Evolutionary conservation across 768 basidiomycete species (phyloP), one percentile per base, ranked within the genome.

Genomic region (Panaeolus cyanescens): DNA sequence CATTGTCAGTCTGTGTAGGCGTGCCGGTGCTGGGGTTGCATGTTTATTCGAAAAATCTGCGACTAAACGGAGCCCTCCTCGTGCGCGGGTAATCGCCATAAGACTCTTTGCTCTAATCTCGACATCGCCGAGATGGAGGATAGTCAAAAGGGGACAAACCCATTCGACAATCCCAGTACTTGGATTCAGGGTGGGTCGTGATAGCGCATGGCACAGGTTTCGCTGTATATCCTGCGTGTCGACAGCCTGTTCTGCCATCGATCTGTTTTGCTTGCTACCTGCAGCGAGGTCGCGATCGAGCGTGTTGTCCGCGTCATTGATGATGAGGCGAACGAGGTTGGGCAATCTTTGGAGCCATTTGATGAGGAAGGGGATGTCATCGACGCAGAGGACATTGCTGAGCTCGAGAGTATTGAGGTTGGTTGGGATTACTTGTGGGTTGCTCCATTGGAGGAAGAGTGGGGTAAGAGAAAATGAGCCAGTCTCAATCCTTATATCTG

Each of bases 381-480:
- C 19, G 30, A 58, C 20, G 22, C 34, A 19, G 31, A 73, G 53
- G 42, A 65, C 66, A 19, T 68, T 37, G 13, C 55, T 33, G 5
- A 74, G 62, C 19, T 72, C 67, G 56, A 75, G 65, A 36, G 66
- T 66, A 22, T 72, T 70, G 2, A 74, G 62, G 6, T 64, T 32
- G 15, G 37, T 37, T 1, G 74, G 72, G 4, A 70, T 56, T 50
- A 40, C 65, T 1, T 39, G 34, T 2, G 61, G 45, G 28, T 71
- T 62, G 54, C 70, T 71, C 73, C 72, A 74, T 25, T 71, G 64
- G 1, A 66, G 60, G 36, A 74, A 67, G 55, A 73, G 60, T 22
- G 64, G 63, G 17, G 54, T 20, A n/a, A n/a, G n/a, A n/a, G n/a
- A n/a, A n/a, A 28, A 50, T 50, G 45, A 50, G 45, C 12, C 22